Percentiles rank a stretch among this genome's conserved stretches.
Conservation (phyloP, 768 basidiomycete genomes). For the Suillus weaverae region DNA sequence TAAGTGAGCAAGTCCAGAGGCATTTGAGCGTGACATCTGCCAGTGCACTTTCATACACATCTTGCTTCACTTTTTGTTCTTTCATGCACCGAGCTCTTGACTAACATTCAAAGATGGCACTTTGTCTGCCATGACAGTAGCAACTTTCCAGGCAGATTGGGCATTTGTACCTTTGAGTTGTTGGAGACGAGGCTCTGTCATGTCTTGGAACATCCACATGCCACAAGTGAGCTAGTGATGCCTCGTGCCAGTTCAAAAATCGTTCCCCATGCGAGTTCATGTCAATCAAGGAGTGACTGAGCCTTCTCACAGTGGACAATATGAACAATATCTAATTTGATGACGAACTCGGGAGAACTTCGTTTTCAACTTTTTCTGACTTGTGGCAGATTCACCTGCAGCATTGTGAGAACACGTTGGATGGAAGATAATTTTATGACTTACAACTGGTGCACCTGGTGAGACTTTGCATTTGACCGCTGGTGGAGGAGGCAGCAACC, state of each 20-base stretch:
- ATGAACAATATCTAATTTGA: neutral
- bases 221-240: slow-evolving; percentile 20
- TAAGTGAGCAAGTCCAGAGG: too few species aligned
- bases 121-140: slow-evolving; percentile 23
- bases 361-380: neutral
- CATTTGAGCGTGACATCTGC: too few species aligned
- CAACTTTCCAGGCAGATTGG: slow-evolving; percentile 29
- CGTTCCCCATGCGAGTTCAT: slow-evolving; percentile 41
- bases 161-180: slow-evolving; percentile 35
- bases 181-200: slow-evolving; percentile 28
- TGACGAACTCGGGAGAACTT: neutral
- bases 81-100: too few species aligned
- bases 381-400: neutral
- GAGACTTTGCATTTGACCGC: neutral
- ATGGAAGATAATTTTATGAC: neutral
- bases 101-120: neutral
- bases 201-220: slow-evolving; percentile 37
- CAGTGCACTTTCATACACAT: too few species aligned
- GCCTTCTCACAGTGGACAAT: slow-evolving; percentile 33
- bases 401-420: neutral
- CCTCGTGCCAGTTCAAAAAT: slow-evolving; percentile 49
- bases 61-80: too few species aligned
- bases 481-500: neutral
- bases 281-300: slow-evolving; percentile 34
- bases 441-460: neutral